These are phyloP conservation scores for Stevia rebaudiana DNA, from an alignment of 140 eudicot genomes.

Conservation along the genomic window DNA sequence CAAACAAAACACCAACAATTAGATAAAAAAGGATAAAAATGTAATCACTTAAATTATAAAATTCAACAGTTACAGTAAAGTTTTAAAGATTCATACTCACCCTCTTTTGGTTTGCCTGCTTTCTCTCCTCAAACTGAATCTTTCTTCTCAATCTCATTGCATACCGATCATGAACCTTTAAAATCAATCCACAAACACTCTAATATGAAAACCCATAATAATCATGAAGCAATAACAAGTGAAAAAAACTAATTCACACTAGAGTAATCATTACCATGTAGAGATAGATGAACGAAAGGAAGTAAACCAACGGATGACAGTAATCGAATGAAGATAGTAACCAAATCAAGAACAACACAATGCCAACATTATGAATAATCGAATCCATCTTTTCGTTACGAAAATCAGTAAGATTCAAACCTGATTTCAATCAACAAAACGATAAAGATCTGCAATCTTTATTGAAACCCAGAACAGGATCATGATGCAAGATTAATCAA, in stretches of 20 bases:
- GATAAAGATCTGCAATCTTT: no score
- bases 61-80: not conserved
- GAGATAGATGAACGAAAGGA: slow-evolving; percentile 63
- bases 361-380: slow-evolving; percentile 63
- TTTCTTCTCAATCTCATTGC: slow-evolving; percentile 65
- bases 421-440: slow-evolving; percentile 9
- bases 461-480: not conserved
- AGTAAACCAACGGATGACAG: slow-evolving; percentile 57
- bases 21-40: not conserved
- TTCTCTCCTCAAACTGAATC: slow-evolving; percentile 70
- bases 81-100: slow-evolving; percentile 19
- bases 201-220: not conserved
- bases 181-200: not conserved
- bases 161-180: slow-evolving; percentile 76
- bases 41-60: not conserved
- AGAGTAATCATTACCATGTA: slow-evolving; percentile 42
- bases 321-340: slow-evolving; percentile 49
- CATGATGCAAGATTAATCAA: not conserved
- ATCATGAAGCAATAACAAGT: not conserved
- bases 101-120: slow-evolving; percentile 71
- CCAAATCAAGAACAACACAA: slow-evolving; percentile 72
- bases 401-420: not conserved
- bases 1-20: no score
- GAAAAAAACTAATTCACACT: not conserved
- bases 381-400: slow-evolving; percentile 39